Evolutionary conservation across 768 basidiomycete genomes (phyloP), one percentile per base, ranked within the genome.

Genomic region (Termitomyces sp.): DNA sequence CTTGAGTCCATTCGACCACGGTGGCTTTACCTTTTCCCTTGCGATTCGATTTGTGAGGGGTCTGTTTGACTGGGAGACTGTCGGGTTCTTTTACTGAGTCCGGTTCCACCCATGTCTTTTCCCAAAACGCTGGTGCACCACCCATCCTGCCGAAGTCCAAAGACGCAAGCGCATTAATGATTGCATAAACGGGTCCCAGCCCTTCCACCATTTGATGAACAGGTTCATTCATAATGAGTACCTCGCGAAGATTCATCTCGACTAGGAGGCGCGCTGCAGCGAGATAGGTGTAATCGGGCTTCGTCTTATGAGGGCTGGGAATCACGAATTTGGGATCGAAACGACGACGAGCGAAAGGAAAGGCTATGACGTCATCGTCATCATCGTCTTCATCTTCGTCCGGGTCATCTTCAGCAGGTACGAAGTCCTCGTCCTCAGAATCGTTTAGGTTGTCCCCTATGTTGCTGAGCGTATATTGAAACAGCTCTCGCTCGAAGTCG

Each of bases 201-300:
- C 46, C 12, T 10, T 22, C 52, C 3, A 6, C 34, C 13, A 40
- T 1, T 43, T 30, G 22, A 3, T 47, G 18, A 27, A n/a, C 36
- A 36, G 34, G 32, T 10, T 42, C 53, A n/a, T 57, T 54, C 16
- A 51, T 10, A 5, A 55, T 62, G 30, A 76, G 71, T 4, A 73
- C 51, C 12, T 82, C 80, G 12, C 69, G 72, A 57, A 85, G 54
- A 57, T 84, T 85, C 33, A 75, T 72, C 62, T 85, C 83, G 16
- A 85, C 72, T 10, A 83, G 70, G 24, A 78, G 69, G 13, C 84
- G 76, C 9, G 73, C 82, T 14, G 81, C 78, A 3, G 80, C 73
- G 13, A 85, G 76, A 67, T 74, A 85, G 2, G 71, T 69, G 67
- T 83, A 85, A 62, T 85, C 83, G 0, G 79, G 79, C 16, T 77